Evolutionary conservation across 306 rosid genomes (phyloP).

Genomic region (Cucumis melo): DNA sequence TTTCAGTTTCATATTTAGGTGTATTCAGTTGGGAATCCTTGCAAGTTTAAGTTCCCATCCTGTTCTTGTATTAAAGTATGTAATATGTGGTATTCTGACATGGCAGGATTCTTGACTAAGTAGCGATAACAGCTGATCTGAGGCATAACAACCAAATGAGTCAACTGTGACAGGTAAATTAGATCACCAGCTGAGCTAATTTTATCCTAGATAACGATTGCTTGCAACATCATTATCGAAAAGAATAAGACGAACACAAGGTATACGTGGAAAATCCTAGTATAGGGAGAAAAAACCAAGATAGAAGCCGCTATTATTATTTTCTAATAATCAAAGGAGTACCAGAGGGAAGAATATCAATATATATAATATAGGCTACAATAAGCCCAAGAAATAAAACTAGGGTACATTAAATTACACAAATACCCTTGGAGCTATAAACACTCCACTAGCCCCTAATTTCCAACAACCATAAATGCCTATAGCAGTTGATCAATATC

Average conservation of each 20-base stretch:
- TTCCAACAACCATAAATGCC: not conserved
- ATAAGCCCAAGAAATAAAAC: too few relatives aligned
- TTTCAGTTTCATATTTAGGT: not conserved
- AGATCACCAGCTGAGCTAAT: not conserved
- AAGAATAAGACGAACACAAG: too few relatives aligned
- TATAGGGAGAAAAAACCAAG: too few relatives aligned
- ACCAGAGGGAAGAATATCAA: too few relatives aligned
- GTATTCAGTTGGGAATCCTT: not conserved
- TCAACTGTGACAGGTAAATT: conserved; percentile 4
- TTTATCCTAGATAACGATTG: not conserved
- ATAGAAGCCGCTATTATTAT: too few relatives aligned
- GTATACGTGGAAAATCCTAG: too few relatives aligned
- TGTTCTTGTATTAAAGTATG: not conserved
- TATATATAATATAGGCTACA: too few relatives aligned
- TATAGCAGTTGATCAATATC: not conserved
- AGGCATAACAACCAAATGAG: not conserved
- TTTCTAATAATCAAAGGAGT: too few relatives aligned
- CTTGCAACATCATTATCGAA: not conserved
- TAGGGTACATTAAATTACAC: too few relatives aligned
- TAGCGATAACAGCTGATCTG: not conserved
- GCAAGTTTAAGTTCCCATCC: not conserved
- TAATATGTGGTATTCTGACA: not conserved
- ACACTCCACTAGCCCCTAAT: too few relatives aligned
- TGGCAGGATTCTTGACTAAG: not conserved
- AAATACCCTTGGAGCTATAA: too few relatives aligned